Conservation (phyloP, 352 stramenopile genomes). For the Saprolegnia parasitica region DNA sequence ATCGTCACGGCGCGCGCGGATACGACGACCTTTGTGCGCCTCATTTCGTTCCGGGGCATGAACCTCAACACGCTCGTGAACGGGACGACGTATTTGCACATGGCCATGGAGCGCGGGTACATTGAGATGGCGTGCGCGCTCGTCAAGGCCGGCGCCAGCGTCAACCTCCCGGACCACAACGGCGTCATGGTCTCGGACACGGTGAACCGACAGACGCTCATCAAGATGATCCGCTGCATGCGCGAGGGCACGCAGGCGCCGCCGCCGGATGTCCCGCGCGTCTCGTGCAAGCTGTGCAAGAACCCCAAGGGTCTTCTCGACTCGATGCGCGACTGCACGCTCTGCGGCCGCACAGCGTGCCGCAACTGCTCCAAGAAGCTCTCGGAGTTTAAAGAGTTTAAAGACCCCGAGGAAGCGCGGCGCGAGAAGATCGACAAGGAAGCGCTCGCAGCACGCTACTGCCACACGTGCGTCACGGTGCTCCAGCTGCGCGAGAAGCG, state of each 20-base stretch:
- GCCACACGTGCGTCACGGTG: conserved; percentile 73
- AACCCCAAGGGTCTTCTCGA: conserved; percentile 70
- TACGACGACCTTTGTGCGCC: conserved; percentile 43
- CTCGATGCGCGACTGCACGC: conserved; percentile 61
- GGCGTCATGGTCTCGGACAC: conserved; percentile 75
- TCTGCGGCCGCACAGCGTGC: conserved; percentile 72
- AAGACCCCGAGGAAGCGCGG: conserved; percentile 41
- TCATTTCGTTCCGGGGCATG: conserved; percentile 40
- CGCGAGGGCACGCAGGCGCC: conserved; percentile 61
- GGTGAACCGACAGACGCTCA: conserved; percentile 64
- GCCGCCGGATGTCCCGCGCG: conserved; percentile 49
- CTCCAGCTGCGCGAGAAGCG: conserved; percentile 70
- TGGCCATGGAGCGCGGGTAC: conserved; percentile 64
- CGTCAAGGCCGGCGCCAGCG: conserved; percentile 66
- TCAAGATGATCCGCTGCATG: conserved; percentile 77
- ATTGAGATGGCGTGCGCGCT: conserved; percentile 62
- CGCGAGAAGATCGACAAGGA: conserved; percentile 39
- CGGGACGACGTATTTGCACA: conserved; percentile 77
- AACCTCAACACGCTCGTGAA: conserved; percentile 65
- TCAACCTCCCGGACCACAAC: conserved; percentile 77
- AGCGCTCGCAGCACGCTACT: conserved; percentile 60
- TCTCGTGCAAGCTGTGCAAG: conserved; percentile 80
- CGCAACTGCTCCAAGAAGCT: conserved; percentile 81
- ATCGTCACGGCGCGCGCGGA: conserved; percentile 70
- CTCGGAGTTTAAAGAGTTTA: conserved; percentile 50